These are phyloP conservation scores for Cubamyces sp. DNA, from an alignment of 768 basidiomycete genomes.

Conservation along the genomic window DNA sequence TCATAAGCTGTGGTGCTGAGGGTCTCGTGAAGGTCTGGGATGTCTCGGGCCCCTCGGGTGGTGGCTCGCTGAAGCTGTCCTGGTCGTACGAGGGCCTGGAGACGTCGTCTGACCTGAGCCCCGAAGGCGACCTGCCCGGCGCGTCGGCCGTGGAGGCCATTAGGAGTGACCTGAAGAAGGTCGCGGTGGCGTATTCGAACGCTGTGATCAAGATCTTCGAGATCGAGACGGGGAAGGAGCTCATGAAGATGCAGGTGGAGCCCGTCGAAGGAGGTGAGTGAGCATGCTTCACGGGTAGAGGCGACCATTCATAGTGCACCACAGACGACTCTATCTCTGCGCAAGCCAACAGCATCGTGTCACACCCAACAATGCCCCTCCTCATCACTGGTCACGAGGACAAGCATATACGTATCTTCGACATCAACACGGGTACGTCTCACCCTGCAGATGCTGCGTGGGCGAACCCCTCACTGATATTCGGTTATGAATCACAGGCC, in stretches of 20 bases:
- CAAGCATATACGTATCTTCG: constrained; percentile 89
- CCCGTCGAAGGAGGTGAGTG: constrained; percentile 55
- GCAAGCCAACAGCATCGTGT: constrained; percentile 85
- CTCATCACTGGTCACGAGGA: constrained; percentile 94
- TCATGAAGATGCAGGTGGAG: constrained; percentile 62
- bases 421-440: constrained; percentile 73
- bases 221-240: constrained; percentile 84
- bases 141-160: constrained; percentile 86
- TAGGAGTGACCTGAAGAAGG: constrained; percentile 80
- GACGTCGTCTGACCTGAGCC: constrained; percentile 42
- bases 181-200: constrained; percentile 90
- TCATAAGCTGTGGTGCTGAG: constrained; percentile 91
- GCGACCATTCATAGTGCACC: not conserved
- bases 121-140: constrained; percentile 56
- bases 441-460: not conserved
- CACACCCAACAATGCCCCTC: constrained; percentile 88
- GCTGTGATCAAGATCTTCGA: constrained; percentile 91
- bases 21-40: constrained; percentile 95
- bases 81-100: constrained; percentile 83
- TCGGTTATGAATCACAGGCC: constrained; percentile 47
- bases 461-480: constrained; percentile 5
- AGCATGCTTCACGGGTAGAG: not conserved
- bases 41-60: constrained; percentile 66
- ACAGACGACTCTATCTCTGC: constrained; percentile 71
- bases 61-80: constrained; percentile 68